Evolutionary conservation across 1,284 basidiomycete genomes (phyloP), one percentile per base, ranked within the genome.

Genomic region (Ceratobasidium sp.): DNA sequence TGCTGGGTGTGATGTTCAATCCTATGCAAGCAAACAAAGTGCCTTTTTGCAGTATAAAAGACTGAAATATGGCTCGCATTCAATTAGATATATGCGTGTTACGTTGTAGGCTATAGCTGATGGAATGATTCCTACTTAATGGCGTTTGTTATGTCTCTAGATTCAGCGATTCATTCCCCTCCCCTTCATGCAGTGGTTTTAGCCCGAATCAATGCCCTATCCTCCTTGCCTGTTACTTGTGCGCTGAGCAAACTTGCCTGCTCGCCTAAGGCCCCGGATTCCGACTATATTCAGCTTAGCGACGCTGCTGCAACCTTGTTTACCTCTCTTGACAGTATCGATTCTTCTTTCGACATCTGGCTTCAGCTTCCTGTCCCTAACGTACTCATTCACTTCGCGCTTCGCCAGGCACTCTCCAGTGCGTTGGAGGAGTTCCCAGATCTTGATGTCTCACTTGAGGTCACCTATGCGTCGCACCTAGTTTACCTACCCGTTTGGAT

Each of bases 291-390:
- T 27, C 4, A 63, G 8, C 60, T 48, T 17, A 63, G 60, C 41
- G 24, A 63, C 17, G 29, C 14, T 17, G 22, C 44, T 24, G n/a
- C 44, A 7, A 4, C 45, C 8, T 2, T 63, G 2, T 63, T 63
- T 27, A 63, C 60, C 6, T 48, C 41, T 6, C 44, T 44, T 29
- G 60, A 48, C 24, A 27, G 48, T 31, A 63, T 63, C 44, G 44
- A 63, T 8, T 4, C 36, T 15, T 63, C 45, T 15, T 63, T 63
- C 29, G 60, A 48, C 31, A 45, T 63, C 15, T 63, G 60, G 60
- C 60, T 63, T 48, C 60, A 63, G 48, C 8, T 63, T 14, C 60
- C 60, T 27, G 41, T 63, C 24, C 60, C 60, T 47, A 29, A 63
- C 45, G 41, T 48, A 4, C 60, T 63, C 2, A 8, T 47, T 47